A percentile compares a stretch with the other conserved stretches of the same genome.
Conservation (phyloP, 225 moss, liverwort and hornwort genomes). For the Straminergon stramineum region DNA sequence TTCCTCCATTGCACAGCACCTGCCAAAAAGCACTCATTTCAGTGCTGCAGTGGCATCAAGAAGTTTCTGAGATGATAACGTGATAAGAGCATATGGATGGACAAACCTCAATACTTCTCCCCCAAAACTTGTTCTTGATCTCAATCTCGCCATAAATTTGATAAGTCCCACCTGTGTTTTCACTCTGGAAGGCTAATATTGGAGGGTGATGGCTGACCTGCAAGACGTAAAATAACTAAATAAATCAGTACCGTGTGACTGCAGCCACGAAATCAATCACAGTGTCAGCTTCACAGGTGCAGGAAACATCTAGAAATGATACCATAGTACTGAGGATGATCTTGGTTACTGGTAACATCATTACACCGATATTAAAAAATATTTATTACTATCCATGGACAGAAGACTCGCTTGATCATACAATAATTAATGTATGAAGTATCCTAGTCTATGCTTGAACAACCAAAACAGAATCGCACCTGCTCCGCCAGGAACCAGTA, state of each 20-base stretch:
- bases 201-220: constrained; percentile 99
- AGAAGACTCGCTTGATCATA: background rate
- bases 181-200: constrained; percentile 87
- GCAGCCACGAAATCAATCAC: background rate
- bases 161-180: constrained; percentile 48
- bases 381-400: background rate
- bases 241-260: background rate
- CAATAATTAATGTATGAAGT: background rate
- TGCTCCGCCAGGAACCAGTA: constrained; percentile 92
- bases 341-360: background rate
- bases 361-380: background rate
- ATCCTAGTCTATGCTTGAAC: background rate
- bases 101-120: constrained; percentile 94
- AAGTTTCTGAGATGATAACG: background rate
- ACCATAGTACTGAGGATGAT: background rate
- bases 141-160: constrained; percentile 89
- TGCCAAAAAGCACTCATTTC: constrained; percentile 14
- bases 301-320: background rate
- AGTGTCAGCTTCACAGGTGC: background rate
- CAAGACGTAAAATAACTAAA: background rate
- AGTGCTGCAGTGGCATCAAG: background rate
- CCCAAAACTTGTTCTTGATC: constrained; percentile 97
- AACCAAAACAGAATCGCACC: constrained; percentile 34
- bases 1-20: constrained; percentile 77
- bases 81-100: background rate